Percentiles rank a stretch among this genome's conserved stretches.
Conservation (phyloP, 768 basidiomycete genomes). For the Suillus weaverae region DNA sequence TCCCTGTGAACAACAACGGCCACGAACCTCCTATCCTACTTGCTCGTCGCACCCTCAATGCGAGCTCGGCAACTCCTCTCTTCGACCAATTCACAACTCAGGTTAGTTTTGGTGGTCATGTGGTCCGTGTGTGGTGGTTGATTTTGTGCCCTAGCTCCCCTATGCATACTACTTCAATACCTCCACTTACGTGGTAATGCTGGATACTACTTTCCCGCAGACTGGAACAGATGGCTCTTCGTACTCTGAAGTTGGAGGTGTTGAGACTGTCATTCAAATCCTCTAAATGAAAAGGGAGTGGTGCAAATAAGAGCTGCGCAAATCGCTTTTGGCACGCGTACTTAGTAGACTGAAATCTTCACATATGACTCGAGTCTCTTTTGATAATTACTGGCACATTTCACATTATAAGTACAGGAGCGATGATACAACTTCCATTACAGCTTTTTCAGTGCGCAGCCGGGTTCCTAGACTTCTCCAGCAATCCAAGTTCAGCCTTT, state of each 20-base stretch:
- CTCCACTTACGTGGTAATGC: constrained; percentile 20
- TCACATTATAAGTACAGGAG: neutral
- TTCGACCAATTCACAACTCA: constrained; percentile 18
- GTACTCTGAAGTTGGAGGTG: constrained; percentile 25
- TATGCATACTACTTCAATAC: constrained; percentile 22
- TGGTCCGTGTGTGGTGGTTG: neutral
- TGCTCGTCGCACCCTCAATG: constrained; percentile 18
- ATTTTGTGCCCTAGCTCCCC: constrained; percentile 23
- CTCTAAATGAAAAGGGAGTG: neutral
- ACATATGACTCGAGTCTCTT: neutral
- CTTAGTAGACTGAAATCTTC: neutral
- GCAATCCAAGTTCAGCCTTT: constrained; percentile 51
- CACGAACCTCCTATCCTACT: constrained; percentile 31
- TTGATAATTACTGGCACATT: neutral
- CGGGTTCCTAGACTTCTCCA: constrained; percentile 12
- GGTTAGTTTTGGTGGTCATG: constrained; percentile 12
- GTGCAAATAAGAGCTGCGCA: neutral
- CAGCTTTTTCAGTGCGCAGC: neutral
- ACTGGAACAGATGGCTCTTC: constrained; percentile 20
- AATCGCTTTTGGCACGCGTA: neutral
- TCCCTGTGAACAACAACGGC: constrained; percentile 32
- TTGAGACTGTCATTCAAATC: constrained; percentile 14
- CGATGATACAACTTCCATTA: neutral
- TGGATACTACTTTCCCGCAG: constrained; percentile 25
- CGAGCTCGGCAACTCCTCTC: constrained; percentile 7